A percentile compares a stretch with the other conserved stretches of the same genome.
phyloP scores from a whole-genome alignment of 345 rosid species.

The Sonneratia alba region DNA sequence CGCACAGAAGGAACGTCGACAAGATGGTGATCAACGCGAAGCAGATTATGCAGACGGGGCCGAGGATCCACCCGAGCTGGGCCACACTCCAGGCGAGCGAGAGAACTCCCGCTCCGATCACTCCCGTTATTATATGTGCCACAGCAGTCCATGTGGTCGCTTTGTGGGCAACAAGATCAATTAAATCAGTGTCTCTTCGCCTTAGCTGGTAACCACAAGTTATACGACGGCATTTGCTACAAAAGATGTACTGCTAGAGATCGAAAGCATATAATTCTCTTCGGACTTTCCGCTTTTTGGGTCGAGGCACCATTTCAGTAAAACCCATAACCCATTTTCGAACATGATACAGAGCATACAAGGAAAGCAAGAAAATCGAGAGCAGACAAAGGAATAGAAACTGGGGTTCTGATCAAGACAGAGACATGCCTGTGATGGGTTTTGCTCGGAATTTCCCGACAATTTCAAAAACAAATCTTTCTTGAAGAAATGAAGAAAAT shows the following conservation, averaged over 20 bases:
- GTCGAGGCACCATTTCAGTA: background rate
- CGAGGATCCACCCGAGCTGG: conserved; percentile 68
- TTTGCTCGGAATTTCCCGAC: background rate
- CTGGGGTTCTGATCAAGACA: background rate
- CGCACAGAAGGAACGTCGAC: conserved; percentile 39
- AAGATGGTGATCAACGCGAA: conserved; percentile 46
- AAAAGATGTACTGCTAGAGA: too few relatives aligned
- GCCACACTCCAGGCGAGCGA: conserved; percentile 71
- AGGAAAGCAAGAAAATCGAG: background rate
- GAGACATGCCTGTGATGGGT: too few relatives aligned
- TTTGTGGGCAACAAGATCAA: conserved; percentile 9
- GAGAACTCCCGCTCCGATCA: conserved; percentile 73
- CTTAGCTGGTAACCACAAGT: background rate
- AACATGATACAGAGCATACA: background rate
- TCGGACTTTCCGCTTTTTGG: background rate
- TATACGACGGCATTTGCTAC: too few relatives aligned
- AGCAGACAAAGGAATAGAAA: background rate
- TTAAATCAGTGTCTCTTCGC: background rate
- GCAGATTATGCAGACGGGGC: conserved; percentile 33
- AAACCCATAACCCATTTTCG: background rate
- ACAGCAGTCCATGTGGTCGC: conserved; percentile 54
- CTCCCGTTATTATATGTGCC: conserved; percentile 66
- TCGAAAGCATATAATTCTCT: too few relatives aligned
- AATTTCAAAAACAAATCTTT: background rate
- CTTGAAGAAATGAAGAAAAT: background rate